phyloP scores from a whole-genome alignment of 257 asterid species.

The Penstemon barbatus region DNA sequence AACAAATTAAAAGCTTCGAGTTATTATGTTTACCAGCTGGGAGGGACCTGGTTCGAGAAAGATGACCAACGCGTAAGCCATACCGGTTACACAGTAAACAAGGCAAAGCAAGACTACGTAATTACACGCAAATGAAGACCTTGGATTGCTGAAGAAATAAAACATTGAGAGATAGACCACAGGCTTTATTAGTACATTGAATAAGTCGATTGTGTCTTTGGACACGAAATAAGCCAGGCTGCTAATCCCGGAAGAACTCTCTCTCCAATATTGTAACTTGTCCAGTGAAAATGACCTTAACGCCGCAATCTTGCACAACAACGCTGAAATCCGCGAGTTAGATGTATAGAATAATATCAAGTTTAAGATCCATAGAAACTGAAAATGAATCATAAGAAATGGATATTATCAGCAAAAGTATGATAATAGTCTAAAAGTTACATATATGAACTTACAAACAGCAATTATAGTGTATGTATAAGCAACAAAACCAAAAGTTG shows the following conservation, averaged over 20 bases:
- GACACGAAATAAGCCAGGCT: constrained; percentile 87
- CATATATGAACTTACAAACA: constrained; percentile 46
- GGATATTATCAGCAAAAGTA: constrained; percentile 5
- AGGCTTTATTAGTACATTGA: constrained; percentile 81
- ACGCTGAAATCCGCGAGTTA: constrained; percentile 59
- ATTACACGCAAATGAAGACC: constrained; percentile 72
- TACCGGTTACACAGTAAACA: constrained; percentile 88
- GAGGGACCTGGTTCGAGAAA: constrained; percentile 94
- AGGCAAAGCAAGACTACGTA: constrained; percentile 81
- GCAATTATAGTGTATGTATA: constrained; percentile 62
- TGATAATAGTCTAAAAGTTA: not conserved
- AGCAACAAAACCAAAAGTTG: constrained; percentile 53
- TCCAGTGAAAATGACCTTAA: constrained; percentile 86
- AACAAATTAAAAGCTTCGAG: constrained; percentile 14
- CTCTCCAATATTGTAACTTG: constrained; percentile 90
- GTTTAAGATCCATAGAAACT: not conserved
- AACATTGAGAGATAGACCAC: constrained; percentile 89
- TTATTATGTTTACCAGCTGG: constrained; percentile 64
- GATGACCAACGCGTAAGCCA: constrained; percentile 80
- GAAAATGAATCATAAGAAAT: constrained; percentile 4
- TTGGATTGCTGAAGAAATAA: constrained; percentile 90
- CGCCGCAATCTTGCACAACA: constrained; percentile 88
- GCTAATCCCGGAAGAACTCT: constrained; percentile 90
- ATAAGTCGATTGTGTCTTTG: constrained; percentile 85
- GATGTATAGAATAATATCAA: constrained; percentile 6